phyloP scores from a whole-genome alignment of 2,329 filamentous ascomycete species.

The Cladosporium colombiae region DNA sequence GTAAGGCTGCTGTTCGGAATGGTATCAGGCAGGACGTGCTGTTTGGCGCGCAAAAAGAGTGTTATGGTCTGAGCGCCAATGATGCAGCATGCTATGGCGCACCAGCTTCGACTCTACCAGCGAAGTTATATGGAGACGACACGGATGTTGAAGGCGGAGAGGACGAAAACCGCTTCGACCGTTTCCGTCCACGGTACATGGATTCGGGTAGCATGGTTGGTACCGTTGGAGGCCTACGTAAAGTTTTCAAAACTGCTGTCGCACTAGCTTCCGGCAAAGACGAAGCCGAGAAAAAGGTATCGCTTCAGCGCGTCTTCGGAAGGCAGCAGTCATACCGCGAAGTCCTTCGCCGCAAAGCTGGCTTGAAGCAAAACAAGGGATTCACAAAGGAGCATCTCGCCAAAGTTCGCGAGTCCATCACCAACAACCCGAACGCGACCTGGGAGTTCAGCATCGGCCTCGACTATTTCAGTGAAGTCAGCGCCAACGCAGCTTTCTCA shows the following conservation, averaged over 20 bases:
- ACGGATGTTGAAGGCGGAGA: conserved; percentile 17
- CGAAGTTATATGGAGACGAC: conserved; percentile 13
- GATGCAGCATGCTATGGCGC: conserved; percentile 18
- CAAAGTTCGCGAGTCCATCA: background rate
- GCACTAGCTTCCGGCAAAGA: conserved; percentile 24
- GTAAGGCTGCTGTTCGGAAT: conserved; percentile 14
- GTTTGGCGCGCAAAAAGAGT: conserved; percentile 16
- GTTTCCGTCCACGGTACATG: conserved; percentile 41
- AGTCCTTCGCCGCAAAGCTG: conserved; percentile 9
- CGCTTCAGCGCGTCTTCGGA: conserved; percentile 27
- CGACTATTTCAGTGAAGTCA: conserved; percentile 14
- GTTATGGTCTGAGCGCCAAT: conserved; percentile 16
- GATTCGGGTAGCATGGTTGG: conserved; percentile 22
- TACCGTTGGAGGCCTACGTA: conserved; percentile 10
- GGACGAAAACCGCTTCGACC: conserved; percentile 17
- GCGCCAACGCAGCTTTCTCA: conserved; percentile 14
- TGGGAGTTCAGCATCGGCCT: conserved; percentile 16
- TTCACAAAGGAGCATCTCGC: conserved; percentile 9
- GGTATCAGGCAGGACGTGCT: conserved; percentile 3
- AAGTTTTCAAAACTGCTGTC: conserved; percentile 17
- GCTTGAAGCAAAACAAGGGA: conserved; percentile 2
- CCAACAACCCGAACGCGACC: conserved; percentile 8
- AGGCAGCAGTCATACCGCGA: conserved; percentile 22
- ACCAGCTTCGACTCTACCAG: background rate
- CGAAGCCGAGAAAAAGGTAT: conserved; percentile 27